A percentile compares a stretch with the other conserved stretches of the same genome.
phyloP scores from a whole-genome alignment of 768 basidiomycete genomes.

The Mycena rosella region DNA sequence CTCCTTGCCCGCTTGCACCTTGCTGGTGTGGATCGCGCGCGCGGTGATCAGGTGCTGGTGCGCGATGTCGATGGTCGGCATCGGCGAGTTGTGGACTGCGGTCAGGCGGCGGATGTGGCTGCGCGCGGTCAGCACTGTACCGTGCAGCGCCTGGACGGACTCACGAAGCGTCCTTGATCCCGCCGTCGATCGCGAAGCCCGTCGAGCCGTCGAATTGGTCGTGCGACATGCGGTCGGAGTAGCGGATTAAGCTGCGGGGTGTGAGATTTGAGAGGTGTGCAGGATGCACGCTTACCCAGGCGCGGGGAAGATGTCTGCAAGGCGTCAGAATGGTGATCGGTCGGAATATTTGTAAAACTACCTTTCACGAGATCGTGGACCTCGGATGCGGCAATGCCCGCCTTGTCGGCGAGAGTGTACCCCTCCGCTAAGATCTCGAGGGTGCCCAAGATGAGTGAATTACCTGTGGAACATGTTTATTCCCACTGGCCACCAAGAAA shows the following conservation, averaged over 20 bases:
- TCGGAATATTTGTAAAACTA: constrained; percentile 35
- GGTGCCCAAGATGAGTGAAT: constrained; percentile 80
- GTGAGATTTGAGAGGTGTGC: constrained; percentile 1
- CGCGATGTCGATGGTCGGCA: constrained; percentile 79
- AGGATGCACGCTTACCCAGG: constrained; percentile 57
- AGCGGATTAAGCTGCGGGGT: constrained; percentile 60
- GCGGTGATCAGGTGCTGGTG: constrained; percentile 86
- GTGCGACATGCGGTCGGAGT: constrained; percentile 77
- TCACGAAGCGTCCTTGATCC: constrained; percentile 85
- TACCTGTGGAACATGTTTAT: constrained; percentile 49
- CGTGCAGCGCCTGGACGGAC: constrained; percentile 33
- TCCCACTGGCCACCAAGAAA: too few relatives aligned
- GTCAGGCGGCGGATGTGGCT: constrained; percentile 81
- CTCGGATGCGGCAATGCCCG: constrained; percentile 78
- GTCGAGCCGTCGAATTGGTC: constrained; percentile 80
- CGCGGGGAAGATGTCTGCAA: constrained; percentile 75
- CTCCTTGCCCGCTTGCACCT: constrained; percentile 58
- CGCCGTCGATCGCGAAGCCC: constrained; percentile 89
- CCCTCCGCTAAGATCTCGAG: constrained; percentile 86
- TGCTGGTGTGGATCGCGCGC: constrained; percentile 72
- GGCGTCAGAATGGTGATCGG: constrained; percentile 2
- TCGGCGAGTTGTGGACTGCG: constrained; percentile 72
- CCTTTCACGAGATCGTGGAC: constrained; percentile 72
- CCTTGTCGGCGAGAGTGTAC: constrained; percentile 88
- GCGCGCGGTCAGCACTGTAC: not conserved